These are phyloP conservation scores for Talaromyces pinophilus DNA, from an alignment of 2,329 filamentous ascomycete species.

Conservation along the genomic window DNA sequence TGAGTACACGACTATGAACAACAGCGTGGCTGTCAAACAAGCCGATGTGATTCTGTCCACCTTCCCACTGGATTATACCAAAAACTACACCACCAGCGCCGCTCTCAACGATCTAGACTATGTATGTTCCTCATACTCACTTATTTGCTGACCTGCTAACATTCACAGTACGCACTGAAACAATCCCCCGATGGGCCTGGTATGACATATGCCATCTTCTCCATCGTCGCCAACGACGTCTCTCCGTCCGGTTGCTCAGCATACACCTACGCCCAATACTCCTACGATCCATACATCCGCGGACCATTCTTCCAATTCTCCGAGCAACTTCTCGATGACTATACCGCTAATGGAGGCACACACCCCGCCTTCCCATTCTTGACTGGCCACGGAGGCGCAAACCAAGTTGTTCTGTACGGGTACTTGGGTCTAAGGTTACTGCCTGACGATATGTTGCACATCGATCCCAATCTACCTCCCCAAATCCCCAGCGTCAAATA, in stretches of 20 bases:
- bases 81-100: conserved; percentile 53
- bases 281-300: conserved; percentile 63
- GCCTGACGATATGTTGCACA: conserved; percentile 58
- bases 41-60: conserved; percentile 69
- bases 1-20: conserved; percentile 68
- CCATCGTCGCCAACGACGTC: conserved; percentile 65
- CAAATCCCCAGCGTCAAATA: conserved; percentile 64
- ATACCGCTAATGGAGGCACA: conserved; percentile 62
- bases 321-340: conserved; percentile 66
- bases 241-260: conserved; percentile 67
- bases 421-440: conserved; percentile 66
- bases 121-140: conserved; percentile 35
- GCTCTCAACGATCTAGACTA: conserved; percentile 64
- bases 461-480: conserved; percentile 66
- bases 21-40: conserved; percentile 67
- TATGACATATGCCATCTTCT: conserved; percentile 73
- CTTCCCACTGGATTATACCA: conserved; percentile 63
- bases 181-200: conserved; percentile 68
- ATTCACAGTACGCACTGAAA: conserved; percentile 62
- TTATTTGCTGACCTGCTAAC: conserved; percentile 1
- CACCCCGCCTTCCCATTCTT: conserved; percentile 71
- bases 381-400: conserved; percentile 68
- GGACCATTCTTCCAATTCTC: conserved; percentile 71
- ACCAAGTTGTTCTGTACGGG: conserved; percentile 67
- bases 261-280: conserved; percentile 67